A percentile compares a stretch with the other conserved stretches of the same genome.
These are phyloP conservation scores for Teratosphaeria nubilosa DNA, from an alignment of 2,329 filamentous ascomycete genomes.

Conservation along the genomic window DNA sequence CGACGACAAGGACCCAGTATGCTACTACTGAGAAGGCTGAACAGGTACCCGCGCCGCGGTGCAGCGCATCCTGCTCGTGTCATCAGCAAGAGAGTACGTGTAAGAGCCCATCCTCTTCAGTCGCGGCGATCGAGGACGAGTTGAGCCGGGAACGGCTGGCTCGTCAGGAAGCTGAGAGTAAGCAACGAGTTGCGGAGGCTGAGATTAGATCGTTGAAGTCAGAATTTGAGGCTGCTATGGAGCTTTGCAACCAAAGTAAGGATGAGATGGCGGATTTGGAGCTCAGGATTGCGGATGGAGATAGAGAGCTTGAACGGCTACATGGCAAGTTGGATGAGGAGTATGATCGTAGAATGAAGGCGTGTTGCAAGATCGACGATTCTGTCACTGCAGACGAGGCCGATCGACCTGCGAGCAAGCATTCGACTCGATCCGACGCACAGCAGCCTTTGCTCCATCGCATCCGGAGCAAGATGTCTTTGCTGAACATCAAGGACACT, in stretches of 20 bases:
- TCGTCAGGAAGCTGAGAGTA: background rate
- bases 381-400: background rate
- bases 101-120: background rate
- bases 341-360: background rate
- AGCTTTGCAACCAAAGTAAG: background rate
- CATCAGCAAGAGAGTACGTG: background rate
- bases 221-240: background rate
- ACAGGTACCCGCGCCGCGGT: background rate
- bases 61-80: background rate
- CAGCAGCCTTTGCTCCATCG: background rate
- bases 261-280: background rate
- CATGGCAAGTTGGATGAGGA: background rate
- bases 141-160: background rate
- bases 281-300: background rate
- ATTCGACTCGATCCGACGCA: background rate
- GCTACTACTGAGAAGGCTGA: background rate
- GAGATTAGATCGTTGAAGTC: background rate
- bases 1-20: background rate
- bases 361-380: background rate
- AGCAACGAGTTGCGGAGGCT: background rate
- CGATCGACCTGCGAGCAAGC: background rate
- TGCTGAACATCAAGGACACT: background rate
- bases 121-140: background rate
- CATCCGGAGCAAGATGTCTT: background rate
- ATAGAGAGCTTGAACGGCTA: background rate